Base-by-base conservation (phyloP, 192 early-diverging fungal genomes). In the Backusella macrospora region DNA sequence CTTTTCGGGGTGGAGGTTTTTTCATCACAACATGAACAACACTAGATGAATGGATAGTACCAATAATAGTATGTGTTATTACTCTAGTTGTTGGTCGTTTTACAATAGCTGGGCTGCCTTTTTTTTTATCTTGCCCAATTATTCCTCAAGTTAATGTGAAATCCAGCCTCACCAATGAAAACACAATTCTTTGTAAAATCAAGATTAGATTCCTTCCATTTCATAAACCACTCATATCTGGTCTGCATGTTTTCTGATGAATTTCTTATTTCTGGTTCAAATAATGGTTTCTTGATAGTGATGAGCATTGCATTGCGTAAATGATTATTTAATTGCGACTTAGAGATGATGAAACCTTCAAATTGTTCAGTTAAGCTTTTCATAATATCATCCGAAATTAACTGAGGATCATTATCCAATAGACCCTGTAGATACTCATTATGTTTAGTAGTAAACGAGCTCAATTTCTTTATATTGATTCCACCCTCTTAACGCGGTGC, bases 291-390 rank as follows among this genome's bases (percentile, higher is more conserved):
- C 21, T 63, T 34, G 18, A 21, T 34, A 63, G 62, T 63, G 62
- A 63, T 63, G 62, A 63, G 62, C 23, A 63, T 63, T 63, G 62
- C 26, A 29, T 63, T 63, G 16, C 29, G n/a, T 63, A 63, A 63
- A 63, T 63, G 29, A 29, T 63, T 63, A 63, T 63, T 63, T 26
- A n/a, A n/a, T n/a, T n/a, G n/a, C n/a, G n/a, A n/a, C n/a, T n/a
- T n/a, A n/a, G n/a, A n/a, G n/a, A n/a, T 63, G 29, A 23, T 63
- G 29, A 63, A 63, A 29, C 29, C 62, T 63, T 63, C 62, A 63
- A 63, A 63, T 34, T 29, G 62, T 29, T 63, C 62, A 29, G n/a
- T 29, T 29, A 63, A 63, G 29, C 62, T 63, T 26, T 63, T 63
- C 29, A 34, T 63, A 26, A 34, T 63, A 34, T 62, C 8, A 29